phyloP scores from a whole-genome alignment of 352 stramenopile species.

The Phytopythium montanum region DNA sequence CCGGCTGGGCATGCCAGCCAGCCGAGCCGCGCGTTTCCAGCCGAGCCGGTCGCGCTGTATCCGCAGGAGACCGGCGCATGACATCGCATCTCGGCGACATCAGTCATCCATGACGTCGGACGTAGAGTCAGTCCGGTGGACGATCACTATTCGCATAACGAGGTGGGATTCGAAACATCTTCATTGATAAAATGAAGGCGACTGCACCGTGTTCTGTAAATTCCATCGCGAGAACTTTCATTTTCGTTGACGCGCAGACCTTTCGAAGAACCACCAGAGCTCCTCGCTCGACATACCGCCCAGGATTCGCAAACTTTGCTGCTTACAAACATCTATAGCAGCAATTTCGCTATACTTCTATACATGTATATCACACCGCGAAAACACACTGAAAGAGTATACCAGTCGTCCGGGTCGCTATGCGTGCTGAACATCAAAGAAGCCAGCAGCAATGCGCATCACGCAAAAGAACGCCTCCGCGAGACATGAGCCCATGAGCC shows the following conservation, averaged over 20 bases:
- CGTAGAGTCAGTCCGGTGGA: background rate
- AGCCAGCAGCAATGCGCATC: constrained; percentile 1
- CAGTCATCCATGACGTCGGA: too few species aligned
- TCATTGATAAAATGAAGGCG: background rate
- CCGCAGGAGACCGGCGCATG: too few species aligned
- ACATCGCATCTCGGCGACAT: too few species aligned
- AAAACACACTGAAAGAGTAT: background rate
- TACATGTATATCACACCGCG: background rate
- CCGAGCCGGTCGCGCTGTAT: too few species aligned
- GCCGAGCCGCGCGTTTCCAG: too few species aligned
- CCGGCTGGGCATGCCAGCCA: too few species aligned
- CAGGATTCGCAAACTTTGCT: background rate
- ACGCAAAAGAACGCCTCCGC: constrained; percentile 1
- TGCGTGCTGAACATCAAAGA: background rate
- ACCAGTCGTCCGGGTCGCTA: background rate
- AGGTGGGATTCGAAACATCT: background rate
- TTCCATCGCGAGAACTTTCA: background rate
- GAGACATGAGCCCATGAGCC: constrained; percentile 1
- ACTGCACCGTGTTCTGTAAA: background rate
- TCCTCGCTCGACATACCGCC: background rate
- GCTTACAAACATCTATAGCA: background rate
- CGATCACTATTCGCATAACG: background rate
- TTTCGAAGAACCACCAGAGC: background rate
- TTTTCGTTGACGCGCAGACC: constrained; percentile 3
- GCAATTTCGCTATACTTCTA: background rate